Evolutionary conservation across 257 asterid genomes (phyloP).

Genomic region (Plantago ovata): DNA sequence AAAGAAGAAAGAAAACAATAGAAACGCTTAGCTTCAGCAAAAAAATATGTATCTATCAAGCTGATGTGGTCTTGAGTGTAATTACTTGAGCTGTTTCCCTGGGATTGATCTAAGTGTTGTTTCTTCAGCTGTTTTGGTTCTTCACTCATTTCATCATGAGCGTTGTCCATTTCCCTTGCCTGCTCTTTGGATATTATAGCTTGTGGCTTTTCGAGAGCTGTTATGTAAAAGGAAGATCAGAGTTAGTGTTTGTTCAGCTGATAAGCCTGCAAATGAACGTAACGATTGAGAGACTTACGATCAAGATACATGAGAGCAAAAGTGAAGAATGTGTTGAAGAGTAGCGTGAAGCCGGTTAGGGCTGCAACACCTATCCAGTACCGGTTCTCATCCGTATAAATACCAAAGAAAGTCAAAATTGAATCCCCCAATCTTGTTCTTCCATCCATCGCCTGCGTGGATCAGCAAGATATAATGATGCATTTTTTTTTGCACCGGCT

Average conservation of each 20-base stretch:
- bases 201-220: conserved; percentile 80
- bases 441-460: conserved; percentile 41
- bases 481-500: background rate
- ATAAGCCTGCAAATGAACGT: background rate
- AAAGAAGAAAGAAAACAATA: background rate
- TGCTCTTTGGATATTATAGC: conserved; percentile 83
- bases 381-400: conserved; percentile 38
- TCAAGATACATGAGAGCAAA: conserved; percentile 57
- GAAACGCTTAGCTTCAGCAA: conserved; percentile 10
- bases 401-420: conserved; percentile 38
- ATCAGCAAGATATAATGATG: background rate
- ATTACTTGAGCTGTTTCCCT: conserved; percentile 58
- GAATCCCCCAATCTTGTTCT: conserved; percentile 37
- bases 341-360: conserved; percentile 48
- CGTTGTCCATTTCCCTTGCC: conserved; percentile 59
- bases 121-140: conserved; percentile 48
- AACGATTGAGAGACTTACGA: conserved; percentile 39
- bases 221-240: conserved; percentile 3
- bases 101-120: conserved; percentile 37
- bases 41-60: background rate
- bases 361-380: conserved; percentile 60
- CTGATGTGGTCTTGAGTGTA: background rate
- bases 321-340: conserved; percentile 56
- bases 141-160: conserved; percentile 31
- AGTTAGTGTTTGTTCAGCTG: background rate